These are phyloP conservation scores for Verbena officinalis DNA, from an alignment of 257 asterid genomes.

Conservation along the genomic window DNA sequence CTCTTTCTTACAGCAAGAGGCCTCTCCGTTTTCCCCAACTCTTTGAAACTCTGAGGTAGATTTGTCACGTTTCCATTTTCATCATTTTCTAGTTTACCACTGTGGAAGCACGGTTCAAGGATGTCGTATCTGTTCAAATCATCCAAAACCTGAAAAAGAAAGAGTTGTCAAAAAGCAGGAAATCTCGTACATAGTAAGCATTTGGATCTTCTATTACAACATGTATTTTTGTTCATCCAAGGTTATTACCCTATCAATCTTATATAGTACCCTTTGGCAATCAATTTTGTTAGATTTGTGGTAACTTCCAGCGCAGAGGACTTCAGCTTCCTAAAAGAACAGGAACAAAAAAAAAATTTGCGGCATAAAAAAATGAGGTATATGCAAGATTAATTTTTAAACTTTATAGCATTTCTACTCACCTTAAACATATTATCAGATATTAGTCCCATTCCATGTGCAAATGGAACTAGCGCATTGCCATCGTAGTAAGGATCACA, in stretches of 20 bases:
- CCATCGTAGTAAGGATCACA: conserved; percentile 52
- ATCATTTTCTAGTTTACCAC: not conserved
- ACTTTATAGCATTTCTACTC: too few relatives aligned
- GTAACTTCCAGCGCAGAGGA: conserved; percentile 41
- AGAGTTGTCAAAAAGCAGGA: not conserved
- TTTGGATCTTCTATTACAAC: too few relatives aligned
- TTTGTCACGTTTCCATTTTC: conserved; percentile 22
- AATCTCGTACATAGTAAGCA: too few relatives aligned
- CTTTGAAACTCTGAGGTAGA: conserved; percentile 52
- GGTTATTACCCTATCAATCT: conserved; percentile 31
- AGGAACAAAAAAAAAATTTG: too few relatives aligned
- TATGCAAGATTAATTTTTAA: too few relatives aligned
- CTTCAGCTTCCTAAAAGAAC: conserved; percentile 41
- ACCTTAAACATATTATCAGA: conserved; percentile 45
- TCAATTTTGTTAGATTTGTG: not conserved
- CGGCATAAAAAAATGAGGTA: too few relatives aligned
- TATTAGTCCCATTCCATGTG: conserved; percentile 59
- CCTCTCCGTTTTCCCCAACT: conserved; percentile 50
- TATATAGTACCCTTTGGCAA: conserved; percentile 29
- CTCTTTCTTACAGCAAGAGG: conserved; percentile 57
- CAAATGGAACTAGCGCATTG: conserved; percentile 49
- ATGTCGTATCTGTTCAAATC: conserved; percentile 47
- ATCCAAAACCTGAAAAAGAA: conserved; percentile 36
- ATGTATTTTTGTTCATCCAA: too few relatives aligned
- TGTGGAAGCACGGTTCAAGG: conserved; percentile 59